Percentiles rank a stretch among this genome's conserved stretches.
phyloP scores from a whole-genome alignment of 2,329 filamentous ascomycete species.

The Fusarium pseudoanthophilum region DNA sequence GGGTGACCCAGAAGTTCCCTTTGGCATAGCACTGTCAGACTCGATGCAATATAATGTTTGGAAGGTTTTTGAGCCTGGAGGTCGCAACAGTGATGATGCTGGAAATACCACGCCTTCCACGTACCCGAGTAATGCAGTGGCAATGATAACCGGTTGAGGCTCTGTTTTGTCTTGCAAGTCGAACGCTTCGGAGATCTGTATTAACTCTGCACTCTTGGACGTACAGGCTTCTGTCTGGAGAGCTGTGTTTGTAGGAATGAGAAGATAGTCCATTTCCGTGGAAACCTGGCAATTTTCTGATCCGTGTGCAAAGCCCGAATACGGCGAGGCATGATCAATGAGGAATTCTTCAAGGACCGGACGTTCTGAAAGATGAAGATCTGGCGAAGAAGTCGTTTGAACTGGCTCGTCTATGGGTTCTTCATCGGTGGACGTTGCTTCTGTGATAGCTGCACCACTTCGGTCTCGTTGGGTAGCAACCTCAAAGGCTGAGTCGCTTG shows the following conservation, averaged over 20 bases:
- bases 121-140: rapidly evolving
- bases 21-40: rapidly evolving
- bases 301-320: neutral
- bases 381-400: neutral
- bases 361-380: rapidly evolving
- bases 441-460: neutral
- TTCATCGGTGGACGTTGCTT: rapidly evolving
- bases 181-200: neutral
- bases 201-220: neutral
- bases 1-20: neutral
- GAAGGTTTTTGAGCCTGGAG: rapidly evolving
- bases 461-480: no score
- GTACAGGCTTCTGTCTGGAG: rapidly evolving
- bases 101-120: rapidly evolving
- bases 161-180: rapidly evolving
- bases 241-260: neutral
- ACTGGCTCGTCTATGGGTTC: rapidly evolving
- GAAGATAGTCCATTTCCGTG: neutral
- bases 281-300: neutral
- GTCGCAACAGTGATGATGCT: rapidly evolving
- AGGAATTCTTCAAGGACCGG: neutral
- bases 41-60: neutral
- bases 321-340: neutral
- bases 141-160: rapidly evolving
- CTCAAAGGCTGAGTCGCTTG: neutral